These are phyloP conservation scores for Macrocybe gigantea DNA, from an alignment of 768 basidiomycete species.

Conservation along the genomic window DNA sequence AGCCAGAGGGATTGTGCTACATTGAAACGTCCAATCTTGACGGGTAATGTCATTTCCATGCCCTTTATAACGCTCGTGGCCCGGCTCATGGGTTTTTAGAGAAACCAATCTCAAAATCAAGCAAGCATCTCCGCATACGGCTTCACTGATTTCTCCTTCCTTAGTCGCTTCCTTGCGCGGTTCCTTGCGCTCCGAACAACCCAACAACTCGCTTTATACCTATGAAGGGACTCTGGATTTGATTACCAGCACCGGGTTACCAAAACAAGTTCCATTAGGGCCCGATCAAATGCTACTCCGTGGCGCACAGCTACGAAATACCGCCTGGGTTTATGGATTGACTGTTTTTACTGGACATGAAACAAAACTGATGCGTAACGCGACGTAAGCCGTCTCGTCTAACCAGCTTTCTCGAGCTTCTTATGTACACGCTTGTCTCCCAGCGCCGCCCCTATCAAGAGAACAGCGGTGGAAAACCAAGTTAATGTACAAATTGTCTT, in stretches of 20 bases:
- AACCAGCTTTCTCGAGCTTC: neutral
- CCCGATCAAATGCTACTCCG: slow-evolving; percentile 93
- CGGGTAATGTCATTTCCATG: slow-evolving; percentile 49
- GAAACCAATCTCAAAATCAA: slow-evolving; percentile 99
- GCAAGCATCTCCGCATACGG: slow-evolving; percentile 82
- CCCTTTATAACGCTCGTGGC: neutral
- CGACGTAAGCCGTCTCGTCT: slow-evolving; percentile 61
- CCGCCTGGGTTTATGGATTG: slow-evolving; percentile 92
- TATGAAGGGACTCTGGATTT: slow-evolving; percentile 82
- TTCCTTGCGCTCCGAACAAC: slow-evolving; percentile 88
- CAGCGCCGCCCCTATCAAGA: slow-evolving; percentile 93
- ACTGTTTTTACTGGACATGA: slow-evolving; percentile 96
- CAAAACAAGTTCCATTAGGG: slow-evolving; percentile 84
- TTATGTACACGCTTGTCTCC: too few species aligned
- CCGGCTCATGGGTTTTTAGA: slow-evolving; percentile 30
- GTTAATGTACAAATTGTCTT: slow-evolving; percentile 97
- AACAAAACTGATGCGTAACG: slow-evolving; percentile 97
- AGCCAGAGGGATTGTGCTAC: slow-evolving; percentile 96
- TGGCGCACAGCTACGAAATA: slow-evolving; percentile 94
- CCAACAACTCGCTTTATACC: slow-evolving; percentile 96
- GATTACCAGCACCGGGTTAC: slow-evolving; percentile 45
- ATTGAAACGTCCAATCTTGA: slow-evolving; percentile 98
- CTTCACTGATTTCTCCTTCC: slow-evolving; percentile 70
- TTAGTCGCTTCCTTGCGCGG: slow-evolving; percentile 72
- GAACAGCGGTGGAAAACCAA: slow-evolving; percentile 92